Conservation (phyloP, 2,329 filamentous ascomycete species). For the Botrytis paeoniae region DNA sequence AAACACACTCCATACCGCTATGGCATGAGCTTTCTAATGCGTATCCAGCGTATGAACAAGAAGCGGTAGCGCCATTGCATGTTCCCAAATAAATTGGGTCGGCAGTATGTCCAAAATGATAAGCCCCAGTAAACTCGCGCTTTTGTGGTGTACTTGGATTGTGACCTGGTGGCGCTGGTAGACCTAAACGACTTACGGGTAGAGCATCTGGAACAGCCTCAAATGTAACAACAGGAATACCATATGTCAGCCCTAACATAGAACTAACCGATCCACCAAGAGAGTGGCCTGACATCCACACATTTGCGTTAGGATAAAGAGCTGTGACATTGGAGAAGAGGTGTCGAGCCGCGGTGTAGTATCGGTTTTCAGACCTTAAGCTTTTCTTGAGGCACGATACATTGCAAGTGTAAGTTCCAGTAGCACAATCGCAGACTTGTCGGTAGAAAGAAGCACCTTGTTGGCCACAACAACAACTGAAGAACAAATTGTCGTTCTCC, state of each 20-base stretch:
- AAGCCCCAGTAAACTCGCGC: constrained; percentile 70
- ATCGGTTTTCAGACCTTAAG: constrained; percentile 77
- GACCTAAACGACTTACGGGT: constrained; percentile 76
- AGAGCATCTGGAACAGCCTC: constrained; percentile 90
- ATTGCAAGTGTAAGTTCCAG: constrained; percentile 84
- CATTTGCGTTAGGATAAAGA: constrained; percentile 76
- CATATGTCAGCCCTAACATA: constrained; percentile 88
- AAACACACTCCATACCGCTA: constrained; percentile 81
- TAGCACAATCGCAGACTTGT: constrained; percentile 90
- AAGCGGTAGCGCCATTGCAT: constrained; percentile 85
- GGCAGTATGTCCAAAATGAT: constrained; percentile 92
- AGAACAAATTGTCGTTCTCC: constrained; percentile 95
- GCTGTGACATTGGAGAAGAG: constrained; percentile 90
- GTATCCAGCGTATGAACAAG: constrained; percentile 89
- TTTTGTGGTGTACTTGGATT: constrained; percentile 69
- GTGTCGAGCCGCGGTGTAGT: constrained; percentile 85
- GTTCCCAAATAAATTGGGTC: constrained; percentile 93
- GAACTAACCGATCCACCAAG: constrained; percentile 85
- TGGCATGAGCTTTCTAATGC: constrained; percentile 93
- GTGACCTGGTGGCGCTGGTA: constrained; percentile 78
- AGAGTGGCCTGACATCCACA: constrained; percentile 92
- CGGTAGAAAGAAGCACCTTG: constrained; percentile 88
- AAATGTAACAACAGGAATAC: constrained; percentile 85
- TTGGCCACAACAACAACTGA: constrained; percentile 95
- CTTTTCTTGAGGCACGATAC: constrained; percentile 79